Evolutionary conservation across 2,329 filamentous ascomycete species (phyloP).

Genomic region (Aspergillus unguis): DNA sequence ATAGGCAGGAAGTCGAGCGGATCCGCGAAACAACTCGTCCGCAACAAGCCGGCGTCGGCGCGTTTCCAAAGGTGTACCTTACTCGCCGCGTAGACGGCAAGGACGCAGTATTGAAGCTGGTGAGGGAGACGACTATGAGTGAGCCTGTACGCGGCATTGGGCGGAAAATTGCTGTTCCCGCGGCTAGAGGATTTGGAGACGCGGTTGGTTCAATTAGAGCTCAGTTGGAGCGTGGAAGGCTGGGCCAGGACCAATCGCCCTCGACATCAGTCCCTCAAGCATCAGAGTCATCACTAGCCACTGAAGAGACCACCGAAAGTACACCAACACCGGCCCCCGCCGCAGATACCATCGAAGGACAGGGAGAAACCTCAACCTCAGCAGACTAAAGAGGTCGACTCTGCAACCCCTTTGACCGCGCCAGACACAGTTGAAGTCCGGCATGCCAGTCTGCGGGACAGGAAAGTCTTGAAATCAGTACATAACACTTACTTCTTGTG

Average conservation of each 20-base stretch:
- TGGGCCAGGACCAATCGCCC: background rate
- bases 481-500: background rate
- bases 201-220: conserved; percentile 17
- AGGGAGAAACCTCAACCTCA: conserved; percentile 1
- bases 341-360: conserved; percentile 3
- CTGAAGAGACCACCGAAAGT: background rate
- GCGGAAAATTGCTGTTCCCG: conserved; percentile 10
- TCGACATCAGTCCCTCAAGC: background rate
- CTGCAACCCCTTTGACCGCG: conserved; percentile 22
- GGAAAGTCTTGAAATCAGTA: background rate
- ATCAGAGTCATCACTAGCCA: background rate
- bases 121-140: conserved; percentile 25
- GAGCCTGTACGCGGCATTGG: conserved; percentile 9
- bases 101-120: conserved; percentile 33
- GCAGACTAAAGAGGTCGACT: conserved; percentile 21
- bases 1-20: conserved; percentile 73
- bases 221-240: conserved; percentile 13
- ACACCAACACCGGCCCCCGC: background rate
- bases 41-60: conserved; percentile 29
- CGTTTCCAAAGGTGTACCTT: conserved; percentile 57
- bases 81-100: conserved; percentile 50
- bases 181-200: conserved; percentile 12
- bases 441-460: background rate
- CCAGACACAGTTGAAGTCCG: conserved; percentile 14
- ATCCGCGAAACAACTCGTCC: conserved; percentile 54